These are phyloP conservation scores for Lanmaoa rubissima DNA, from an alignment of 768 basidiomycete species.

Conservation along the genomic window DNA sequence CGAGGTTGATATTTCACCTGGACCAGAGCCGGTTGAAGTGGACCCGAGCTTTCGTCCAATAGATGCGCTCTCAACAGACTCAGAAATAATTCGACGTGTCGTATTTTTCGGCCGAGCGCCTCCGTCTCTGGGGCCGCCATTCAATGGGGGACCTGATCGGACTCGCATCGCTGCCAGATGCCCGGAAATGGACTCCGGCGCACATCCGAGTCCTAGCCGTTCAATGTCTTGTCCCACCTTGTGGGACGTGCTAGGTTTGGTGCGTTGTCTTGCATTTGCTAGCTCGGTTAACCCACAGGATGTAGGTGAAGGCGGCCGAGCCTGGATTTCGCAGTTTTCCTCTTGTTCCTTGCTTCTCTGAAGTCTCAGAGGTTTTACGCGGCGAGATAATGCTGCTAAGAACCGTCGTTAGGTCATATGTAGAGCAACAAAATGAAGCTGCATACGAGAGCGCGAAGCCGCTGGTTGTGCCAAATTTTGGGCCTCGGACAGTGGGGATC, in stretches of 20 bases:
- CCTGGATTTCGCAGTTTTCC: neutral
- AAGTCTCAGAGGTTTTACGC: slow-evolving; percentile 12
- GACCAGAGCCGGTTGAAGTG: neutral
- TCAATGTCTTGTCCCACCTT: slow-evolving; percentile 9
- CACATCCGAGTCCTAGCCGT: slow-evolving; percentile 17
- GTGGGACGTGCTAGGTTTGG: slow-evolving; percentile 14
- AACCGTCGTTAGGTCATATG: neutral
- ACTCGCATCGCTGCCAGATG: slow-evolving; percentile 25
- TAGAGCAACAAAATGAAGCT: neutral
- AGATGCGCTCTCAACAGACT: slow-evolving; percentile 10
- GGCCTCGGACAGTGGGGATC: slow-evolving; percentile 26
- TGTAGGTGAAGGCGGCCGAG: slow-evolving; percentile 1
- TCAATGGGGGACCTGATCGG: slow-evolving; percentile 13
- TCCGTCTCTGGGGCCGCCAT: neutral
- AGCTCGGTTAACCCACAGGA: slow-evolving; percentile 1
- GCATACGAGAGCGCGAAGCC: slow-evolving; percentile 23
- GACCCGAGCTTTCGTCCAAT: slow-evolving; percentile 1
- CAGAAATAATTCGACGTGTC: slow-evolving; percentile 22
- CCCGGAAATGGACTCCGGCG: slow-evolving; percentile 29
- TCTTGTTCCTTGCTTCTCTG: slow-evolving; percentile 9
- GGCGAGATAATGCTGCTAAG: slow-evolving; percentile 13
- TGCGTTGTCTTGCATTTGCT: slow-evolving; percentile 6
- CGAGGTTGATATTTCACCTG: slow-evolving; percentile 9
- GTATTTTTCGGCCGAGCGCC: neutral
- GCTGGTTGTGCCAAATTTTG: slow-evolving; percentile 17